phyloP scores from a whole-genome alignment of 2,329 filamentous ascomycete species.

The Sporothrix protearum region DNA sequence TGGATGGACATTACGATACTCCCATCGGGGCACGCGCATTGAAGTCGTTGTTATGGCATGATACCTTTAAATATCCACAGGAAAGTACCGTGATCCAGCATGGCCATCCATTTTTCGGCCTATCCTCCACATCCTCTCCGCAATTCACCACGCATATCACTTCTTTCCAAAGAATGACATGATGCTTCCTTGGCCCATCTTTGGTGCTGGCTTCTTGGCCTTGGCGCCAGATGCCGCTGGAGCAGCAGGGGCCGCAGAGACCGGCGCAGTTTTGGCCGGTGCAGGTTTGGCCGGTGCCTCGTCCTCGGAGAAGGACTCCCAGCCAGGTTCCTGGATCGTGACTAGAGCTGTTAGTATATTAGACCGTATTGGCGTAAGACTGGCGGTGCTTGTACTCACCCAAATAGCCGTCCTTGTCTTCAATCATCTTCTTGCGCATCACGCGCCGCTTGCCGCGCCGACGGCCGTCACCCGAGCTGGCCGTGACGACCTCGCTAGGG shows the following conservation, averaged over 20 bases:
- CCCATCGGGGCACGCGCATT: not conserved
- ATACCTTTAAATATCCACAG: not conserved
- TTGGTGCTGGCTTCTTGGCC: constrained; percentile 55
- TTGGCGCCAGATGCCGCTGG: constrained; percentile 46
- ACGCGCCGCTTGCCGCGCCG: constrained; percentile 74
- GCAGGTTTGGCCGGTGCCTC: constrained; percentile 58
- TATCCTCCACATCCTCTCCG: not conserved
- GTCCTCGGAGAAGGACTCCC: constrained; percentile 94
- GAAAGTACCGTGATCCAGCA: not conserved
- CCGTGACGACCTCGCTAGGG: constrained; percentile 48
- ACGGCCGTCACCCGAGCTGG: constrained; percentile 54
- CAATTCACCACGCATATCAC: constrained; percentile 33
- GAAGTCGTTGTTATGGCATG: not conserved
- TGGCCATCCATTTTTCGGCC: not conserved
- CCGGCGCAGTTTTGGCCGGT: constrained; percentile 45
- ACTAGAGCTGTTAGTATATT: constrained; percentile 49
- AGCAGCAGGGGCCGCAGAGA: constrained; percentile 34
- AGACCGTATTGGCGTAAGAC: not conserved
- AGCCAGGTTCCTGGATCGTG: constrained; percentile 76
- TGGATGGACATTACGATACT: not conserved
- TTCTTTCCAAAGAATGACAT: constrained; percentile 93
- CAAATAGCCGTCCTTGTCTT: constrained; percentile 87
- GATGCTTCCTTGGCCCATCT: constrained; percentile 71
- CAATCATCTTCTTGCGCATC: constrained; percentile 81
- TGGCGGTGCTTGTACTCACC: constrained; percentile 50